Evolutionary conservation across 2,329 filamentous ascomycete genomes (phyloP).

Genomic region (Aspergillus fischeri): DNA sequence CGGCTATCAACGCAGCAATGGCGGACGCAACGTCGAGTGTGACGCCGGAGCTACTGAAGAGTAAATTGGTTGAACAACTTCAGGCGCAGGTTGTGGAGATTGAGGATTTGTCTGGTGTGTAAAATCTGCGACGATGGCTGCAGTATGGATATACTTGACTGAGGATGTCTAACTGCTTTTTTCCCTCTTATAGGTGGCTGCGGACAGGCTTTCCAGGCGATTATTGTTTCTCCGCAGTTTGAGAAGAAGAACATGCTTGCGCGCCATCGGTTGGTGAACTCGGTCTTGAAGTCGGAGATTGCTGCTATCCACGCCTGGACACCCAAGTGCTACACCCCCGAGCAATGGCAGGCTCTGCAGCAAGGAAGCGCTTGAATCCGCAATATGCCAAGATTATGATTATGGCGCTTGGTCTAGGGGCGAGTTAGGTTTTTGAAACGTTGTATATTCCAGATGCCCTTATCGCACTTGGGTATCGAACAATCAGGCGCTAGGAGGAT

Average conservation of each 20-base stretch:
- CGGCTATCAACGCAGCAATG: constrained; percentile 37
- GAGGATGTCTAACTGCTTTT: constrained; percentile 2
- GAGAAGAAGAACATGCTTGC: constrained; percentile 71
- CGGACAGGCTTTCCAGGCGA: constrained; percentile 66
- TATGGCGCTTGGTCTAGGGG: neutral
- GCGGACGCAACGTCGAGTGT: constrained; percentile 54
- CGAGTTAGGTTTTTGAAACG: neutral
- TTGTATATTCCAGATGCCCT: constrained; percentile 10
- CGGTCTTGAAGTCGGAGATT: constrained; percentile 78
- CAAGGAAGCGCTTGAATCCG: constrained; percentile 22
- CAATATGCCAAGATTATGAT: neutral
- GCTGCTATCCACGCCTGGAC: constrained; percentile 92
- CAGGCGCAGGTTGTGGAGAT: constrained; percentile 78
- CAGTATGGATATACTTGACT: neutral
- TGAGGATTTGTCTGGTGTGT: constrained; percentile 82
- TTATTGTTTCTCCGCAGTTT: constrained; percentile 68
- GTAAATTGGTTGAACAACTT: constrained; percentile 65
- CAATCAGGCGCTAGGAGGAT: neutral
- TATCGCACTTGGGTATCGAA: neutral
- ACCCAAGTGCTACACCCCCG: constrained; percentile 85
- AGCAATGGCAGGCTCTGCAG: constrained; percentile 75
- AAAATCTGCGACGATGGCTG: neutral
- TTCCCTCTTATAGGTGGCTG: constrained; percentile 54
- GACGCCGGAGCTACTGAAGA: constrained; percentile 67
- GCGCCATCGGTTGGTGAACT: constrained; percentile 81